These are phyloP conservation scores for Avena sativa DNA, from an alignment of 176 grass and related monocot species.

Conservation along the genomic window DNA sequence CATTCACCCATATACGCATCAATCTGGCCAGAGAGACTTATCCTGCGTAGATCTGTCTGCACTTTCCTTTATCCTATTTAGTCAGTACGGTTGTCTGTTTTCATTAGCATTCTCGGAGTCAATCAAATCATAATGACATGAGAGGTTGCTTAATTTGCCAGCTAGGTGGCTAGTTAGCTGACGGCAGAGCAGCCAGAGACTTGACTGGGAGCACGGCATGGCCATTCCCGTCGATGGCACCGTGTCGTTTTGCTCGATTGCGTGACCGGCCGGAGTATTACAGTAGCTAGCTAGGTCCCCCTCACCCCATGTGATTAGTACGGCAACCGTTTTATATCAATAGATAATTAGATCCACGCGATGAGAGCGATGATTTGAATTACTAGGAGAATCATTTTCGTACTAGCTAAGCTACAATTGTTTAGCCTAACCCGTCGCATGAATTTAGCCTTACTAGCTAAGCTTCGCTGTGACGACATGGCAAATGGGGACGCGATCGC, in stretches of 20 bases:
- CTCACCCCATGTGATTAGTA: no score
- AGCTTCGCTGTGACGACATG: no score
- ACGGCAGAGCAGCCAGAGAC: background rate
- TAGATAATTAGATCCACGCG: no score
- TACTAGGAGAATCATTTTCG: no score
- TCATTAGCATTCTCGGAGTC: background rate
- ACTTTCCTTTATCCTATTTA: background rate
- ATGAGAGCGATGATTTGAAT: no score
- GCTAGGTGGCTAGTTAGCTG: background rate
- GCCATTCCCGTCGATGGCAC: constrained; percentile 1
- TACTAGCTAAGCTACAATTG: no score
- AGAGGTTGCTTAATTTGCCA: background rate
- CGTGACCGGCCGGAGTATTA: background rate
- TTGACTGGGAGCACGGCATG: background rate
- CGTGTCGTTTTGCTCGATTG: constrained; percentile 16
- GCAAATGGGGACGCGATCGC: no score
- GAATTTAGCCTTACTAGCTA: no score
- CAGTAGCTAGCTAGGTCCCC: no score
- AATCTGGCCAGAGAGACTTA: background rate
- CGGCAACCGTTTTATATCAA: no score
- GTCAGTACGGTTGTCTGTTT: background rate
- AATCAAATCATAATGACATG: background rate
- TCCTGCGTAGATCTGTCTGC: background rate
- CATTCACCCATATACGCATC: background rate
- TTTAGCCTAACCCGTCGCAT: no score